Base-by-base conservation (phyloP, 768 basidiomycete species). In the Hygrophorus pudorinus region DNA sequence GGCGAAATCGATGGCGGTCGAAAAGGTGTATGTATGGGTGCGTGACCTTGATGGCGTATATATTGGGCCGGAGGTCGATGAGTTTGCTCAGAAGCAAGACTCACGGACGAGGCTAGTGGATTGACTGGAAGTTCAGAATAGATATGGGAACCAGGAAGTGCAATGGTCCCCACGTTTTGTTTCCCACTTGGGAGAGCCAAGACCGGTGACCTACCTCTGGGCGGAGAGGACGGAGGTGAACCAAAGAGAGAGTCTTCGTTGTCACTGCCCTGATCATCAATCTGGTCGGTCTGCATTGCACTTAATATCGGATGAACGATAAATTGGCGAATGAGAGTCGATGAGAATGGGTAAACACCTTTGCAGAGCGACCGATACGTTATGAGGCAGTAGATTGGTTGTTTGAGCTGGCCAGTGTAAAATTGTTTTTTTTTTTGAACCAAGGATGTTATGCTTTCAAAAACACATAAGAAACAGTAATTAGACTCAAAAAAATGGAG, bases 121-220 rank as follows among this genome's bases (percentile, higher is more conserved):
- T 77, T 67, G 71, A 81, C 73, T 67, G 84, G 75, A 67, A 80
- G 73, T 87, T 88, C 82, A 87, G 83, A 83, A 84, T 70, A 71
- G 64, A 68, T 72, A 70, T 83, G 85, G 85, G 84, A 85, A 78
- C 85, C 86, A 87, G 84, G 84, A 85, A 88, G 86, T 88, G 86
- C 86, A 88, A 87, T 87, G 84, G 85, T 82, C 85, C 85, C 85
- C 85, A 89, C 86, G 76, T 89, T 87, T 83, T 84, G 73, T 79
- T 72, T 51, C 51, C 57, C 54, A 55, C 71, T 66, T 54, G 80
- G 78, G 38, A 83, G 67, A 42, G 79, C 79, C 59, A 79, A 64
- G 48, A 76, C 76, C 47, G 75, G 75, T 65, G 79, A 81, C 80
- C 81, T 85, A 81, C 81, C 81, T 81, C 65, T 66, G 50, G 53